Conservation (phyloP, 345 rosid species). For the Stellera chamaejasme region DNA sequence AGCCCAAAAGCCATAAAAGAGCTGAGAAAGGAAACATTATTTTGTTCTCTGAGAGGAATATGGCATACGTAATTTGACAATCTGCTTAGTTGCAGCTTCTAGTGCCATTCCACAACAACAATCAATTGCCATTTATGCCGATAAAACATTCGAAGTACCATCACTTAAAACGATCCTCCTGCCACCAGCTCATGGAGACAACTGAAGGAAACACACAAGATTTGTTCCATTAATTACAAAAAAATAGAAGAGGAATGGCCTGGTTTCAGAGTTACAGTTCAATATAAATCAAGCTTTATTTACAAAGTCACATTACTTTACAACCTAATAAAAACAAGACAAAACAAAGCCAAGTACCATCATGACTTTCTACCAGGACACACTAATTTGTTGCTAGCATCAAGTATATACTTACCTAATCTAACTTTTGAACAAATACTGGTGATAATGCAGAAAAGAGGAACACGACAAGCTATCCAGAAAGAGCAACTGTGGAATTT, state of each 20-base stretch:
- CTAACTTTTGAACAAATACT: no score
- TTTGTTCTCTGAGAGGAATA: background rate
- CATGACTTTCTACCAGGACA: no score
- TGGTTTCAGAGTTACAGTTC: background rate
- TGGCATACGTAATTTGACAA: slow-evolving; percentile 59
- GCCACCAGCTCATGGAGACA: slow-evolving; percentile 76
- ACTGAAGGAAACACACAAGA: slow-evolving; percentile 38
- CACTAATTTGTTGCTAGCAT: no score
- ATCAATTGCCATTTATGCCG: slow-evolving; percentile 72
- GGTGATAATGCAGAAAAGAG: no score
- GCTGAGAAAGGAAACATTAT: background rate
- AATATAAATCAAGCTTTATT: no score
- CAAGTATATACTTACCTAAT: no score
- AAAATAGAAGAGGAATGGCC: background rate
- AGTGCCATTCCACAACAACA: slow-evolving; percentile 89
- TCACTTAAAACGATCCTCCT: slow-evolving; percentile 88
- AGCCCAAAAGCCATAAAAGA: background rate
- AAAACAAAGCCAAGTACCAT: no score
- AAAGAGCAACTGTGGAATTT: no score
- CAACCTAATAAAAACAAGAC: no score
- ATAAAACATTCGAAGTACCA: slow-evolving; percentile 95
- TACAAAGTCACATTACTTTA: no score
- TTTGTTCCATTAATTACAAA: background rate
- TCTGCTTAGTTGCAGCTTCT: slow-evolving; percentile 85
- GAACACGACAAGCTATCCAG: no score